Evolutionary conservation across 2,329 filamentous ascomycete genomes (phyloP).

Genomic region (Camptophora hylomeconis): DNA sequence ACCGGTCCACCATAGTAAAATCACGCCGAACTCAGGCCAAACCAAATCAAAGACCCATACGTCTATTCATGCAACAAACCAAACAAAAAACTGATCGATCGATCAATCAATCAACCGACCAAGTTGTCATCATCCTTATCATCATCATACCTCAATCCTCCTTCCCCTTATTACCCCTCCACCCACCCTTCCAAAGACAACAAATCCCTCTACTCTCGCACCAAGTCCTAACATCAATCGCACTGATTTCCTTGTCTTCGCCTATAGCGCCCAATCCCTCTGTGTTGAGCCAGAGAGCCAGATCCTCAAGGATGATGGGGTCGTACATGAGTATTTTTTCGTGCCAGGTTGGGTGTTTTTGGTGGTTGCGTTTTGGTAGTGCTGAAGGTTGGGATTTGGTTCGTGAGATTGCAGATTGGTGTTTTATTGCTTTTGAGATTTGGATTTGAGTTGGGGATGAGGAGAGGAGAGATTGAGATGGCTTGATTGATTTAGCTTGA

Average conservation of each 20-base stretch:
- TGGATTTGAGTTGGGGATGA: slow-evolving; percentile 6
- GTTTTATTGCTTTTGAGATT: slow-evolving; percentile 10
- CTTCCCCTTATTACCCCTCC: slow-evolving; percentile 13
- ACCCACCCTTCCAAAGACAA: slow-evolving; percentile 51
- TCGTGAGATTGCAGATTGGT: slow-evolving; percentile 11
- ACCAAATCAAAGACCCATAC: no score
- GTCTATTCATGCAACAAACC: no score
- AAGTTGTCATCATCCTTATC: no score
- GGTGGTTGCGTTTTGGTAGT: slow-evolving; percentile 35
- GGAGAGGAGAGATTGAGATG: no score
- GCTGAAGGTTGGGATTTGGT: slow-evolving; percentile 22
- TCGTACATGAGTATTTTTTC: slow-evolving; percentile 93
- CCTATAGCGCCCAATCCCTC: slow-evolving; percentile 50
- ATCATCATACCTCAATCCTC: no score
- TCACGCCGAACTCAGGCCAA: no score
- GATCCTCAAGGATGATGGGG: slow-evolving; percentile 74
- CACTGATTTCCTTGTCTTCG: slow-evolving; percentile 51
- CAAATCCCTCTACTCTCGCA: slow-evolving; percentile 79
- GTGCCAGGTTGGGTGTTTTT: slow-evolving; percentile 53
- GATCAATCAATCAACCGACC: no score
- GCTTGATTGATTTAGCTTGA: no score
- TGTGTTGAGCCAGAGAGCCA: slow-evolving; percentile 69
- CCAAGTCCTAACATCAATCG: slow-evolving; percentile 68
- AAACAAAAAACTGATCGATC: no score
- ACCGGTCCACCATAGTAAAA: no score